These are phyloP conservation scores for Geotrichum siamense DNA, from an alignment of 1,139 yeast species.

Conservation along the genomic window DNA sequence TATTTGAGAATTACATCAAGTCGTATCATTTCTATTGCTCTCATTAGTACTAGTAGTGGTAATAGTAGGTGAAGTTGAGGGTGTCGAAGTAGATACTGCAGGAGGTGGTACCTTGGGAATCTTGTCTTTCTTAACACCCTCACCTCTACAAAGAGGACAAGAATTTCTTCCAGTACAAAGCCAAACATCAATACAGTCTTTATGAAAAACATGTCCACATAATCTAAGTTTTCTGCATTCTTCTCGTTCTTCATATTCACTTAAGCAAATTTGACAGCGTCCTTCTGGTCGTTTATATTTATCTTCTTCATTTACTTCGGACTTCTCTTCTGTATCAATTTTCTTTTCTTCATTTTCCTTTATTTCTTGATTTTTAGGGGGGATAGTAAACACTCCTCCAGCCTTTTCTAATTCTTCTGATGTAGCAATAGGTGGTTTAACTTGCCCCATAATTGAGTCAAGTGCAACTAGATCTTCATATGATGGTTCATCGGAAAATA, in stretches of 20 bases:
- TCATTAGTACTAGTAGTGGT: neutral
- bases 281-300: conserved; percentile 24
- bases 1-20: too few relatives aligned
- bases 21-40: too few relatives aligned
- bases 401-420: conserved; percentile 37
- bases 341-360: neutral
- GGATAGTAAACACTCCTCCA: conserved; percentile 34
- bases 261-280: conserved; percentile 46
- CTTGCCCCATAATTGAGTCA: conserved; percentile 42
- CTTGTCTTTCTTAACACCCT: conserved; percentile 34
- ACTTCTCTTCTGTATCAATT: conserved; percentile 12
- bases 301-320: neutral
- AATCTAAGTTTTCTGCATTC: conserved; percentile 38
- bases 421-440: conserved; percentile 41
- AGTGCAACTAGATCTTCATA: conserved; percentile 43
- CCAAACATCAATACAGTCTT: conserved; percentile 52
- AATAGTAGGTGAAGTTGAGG: neutral
- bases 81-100: neutral
- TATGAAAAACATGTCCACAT: conserved; percentile 48
- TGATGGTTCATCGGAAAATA: conserved; percentile 44
- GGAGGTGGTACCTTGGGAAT: neutral
- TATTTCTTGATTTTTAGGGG: conserved; percentile 10
- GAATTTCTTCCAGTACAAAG: conserved; percentile 46
- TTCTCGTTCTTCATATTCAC: conserved; percentile 42
- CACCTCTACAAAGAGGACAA: conserved; percentile 51